Evolutionary conservation across 2,329 filamentous ascomycete species (phyloP), one percentile per base, ranked within the genome.

Genomic region (Penicillium verrucosum): DNA sequence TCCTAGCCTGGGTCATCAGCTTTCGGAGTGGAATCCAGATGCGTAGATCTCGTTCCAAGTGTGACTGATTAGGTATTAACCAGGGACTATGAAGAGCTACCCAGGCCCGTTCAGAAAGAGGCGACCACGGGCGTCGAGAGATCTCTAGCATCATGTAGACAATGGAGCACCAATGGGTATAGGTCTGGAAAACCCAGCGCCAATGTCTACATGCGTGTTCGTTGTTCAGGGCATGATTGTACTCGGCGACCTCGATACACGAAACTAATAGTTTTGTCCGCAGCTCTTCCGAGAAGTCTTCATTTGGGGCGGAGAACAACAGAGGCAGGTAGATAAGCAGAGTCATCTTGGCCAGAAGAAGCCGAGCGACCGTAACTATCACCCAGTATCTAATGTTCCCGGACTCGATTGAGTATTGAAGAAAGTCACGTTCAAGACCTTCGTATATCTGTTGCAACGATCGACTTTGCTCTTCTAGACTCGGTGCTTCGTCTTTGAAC

Each of bases 161-260:
- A 4, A 85, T 77, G 5, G 83, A 81, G 60, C 85, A 78, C 81
- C 82, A 85, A 57, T 85, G 82, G 0, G 79, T 82, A 65, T 84
- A 85, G 0, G 81, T 83, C 62, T 84, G 80, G 67, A 82, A 85
- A 6, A 84, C 71, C 83, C 83, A 86, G 18, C 81, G 80, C 78
- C 81, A 85, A 45, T 80, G 79, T 10, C 76, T 76, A 51, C 76
- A 78, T 16, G 71, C 73, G 2, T 73, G 70, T 54, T 85, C 81
- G 3, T 75, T 71, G 50, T 81, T 83, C n/a, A 86, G 68, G 1
- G 78, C 73, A 59, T 82, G 78, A 57, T 79, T 83, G 61, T 82
- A 83, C 64, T 78, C 76, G 7, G 75, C 70, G 18, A 75, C 71
- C 45, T 78, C 75, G 27, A 77, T 75, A 14, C 73, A 70, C 0